phyloP scores from a whole-genome alignment of 2,329 filamentous ascomycete genomes.

The Aspergillus thermomutatus region DNA sequence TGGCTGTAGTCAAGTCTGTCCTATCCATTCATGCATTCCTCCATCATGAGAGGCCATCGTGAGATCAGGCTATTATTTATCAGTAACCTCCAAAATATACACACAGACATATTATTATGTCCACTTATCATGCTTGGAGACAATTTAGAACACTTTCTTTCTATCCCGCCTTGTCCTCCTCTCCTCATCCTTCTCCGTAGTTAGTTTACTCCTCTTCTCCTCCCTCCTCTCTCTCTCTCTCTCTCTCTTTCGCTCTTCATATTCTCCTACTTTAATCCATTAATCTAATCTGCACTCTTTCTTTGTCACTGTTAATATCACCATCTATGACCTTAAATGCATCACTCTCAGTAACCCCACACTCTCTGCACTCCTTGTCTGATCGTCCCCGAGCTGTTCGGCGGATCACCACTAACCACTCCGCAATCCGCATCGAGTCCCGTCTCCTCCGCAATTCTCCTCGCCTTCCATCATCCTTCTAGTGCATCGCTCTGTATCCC shows the following conservation, averaged over 20 bases:
- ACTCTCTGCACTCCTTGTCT: slow-evolving; percentile 5
- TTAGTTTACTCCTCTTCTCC: background rate
- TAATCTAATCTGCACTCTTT: background rate
- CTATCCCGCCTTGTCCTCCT: slow-evolving; percentile 7
- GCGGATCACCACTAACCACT: slow-evolving; percentile 2
- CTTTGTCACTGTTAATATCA: background rate
- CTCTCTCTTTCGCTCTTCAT: background rate
- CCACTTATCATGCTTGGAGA: too few relatives aligned
- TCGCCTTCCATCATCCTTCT: slow-evolving; percentile 13
- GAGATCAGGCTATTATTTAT: too few relatives aligned
- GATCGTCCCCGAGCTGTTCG: slow-evolving; percentile 15
- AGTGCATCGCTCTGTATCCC: slow-evolving; percentile 3
- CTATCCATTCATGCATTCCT: too few relatives aligned
- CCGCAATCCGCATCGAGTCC: slow-evolving; percentile 14
- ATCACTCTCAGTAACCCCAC: slow-evolving; percentile 2
- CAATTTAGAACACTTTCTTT: background rate
- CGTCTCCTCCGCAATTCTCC: slow-evolving; percentile 16
- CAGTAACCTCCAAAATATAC: too few relatives aligned
- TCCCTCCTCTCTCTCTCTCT: background rate
- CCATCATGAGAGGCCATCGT: too few relatives aligned
- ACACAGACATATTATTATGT: too few relatives aligned
- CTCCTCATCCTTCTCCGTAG: background rate
- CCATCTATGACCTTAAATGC: slow-evolving; percentile 3
- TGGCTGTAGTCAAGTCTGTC: too few relatives aligned
- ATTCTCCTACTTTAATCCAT: background rate